These are phyloP conservation scores for Aureobasidium namibiae DNA, from an alignment of 2,329 filamentous ascomycete genomes.

Conservation along the genomic window DNA sequence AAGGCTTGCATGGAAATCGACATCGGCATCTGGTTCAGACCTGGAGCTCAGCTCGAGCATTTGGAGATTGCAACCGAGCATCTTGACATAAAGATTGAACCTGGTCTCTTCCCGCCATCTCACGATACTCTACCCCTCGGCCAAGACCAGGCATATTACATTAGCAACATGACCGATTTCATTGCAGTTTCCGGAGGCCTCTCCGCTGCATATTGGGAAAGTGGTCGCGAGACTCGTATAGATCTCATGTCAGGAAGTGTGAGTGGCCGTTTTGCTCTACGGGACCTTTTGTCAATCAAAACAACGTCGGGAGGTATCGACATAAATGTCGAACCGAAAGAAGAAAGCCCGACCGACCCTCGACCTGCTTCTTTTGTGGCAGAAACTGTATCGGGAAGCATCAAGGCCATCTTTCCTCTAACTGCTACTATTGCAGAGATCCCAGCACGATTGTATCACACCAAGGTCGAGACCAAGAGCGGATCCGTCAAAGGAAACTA, in stretches of 20 bases:
- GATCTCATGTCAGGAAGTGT: conserved; percentile 33
- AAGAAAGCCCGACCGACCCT: conserved; percentile 22
- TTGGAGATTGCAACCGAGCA: conserved; percentile 29
- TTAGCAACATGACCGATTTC: conserved; percentile 27
- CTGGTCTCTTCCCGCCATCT: conserved; percentile 19
- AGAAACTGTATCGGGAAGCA: conserved; percentile 29
- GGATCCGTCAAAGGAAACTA: conserved; percentile 32
- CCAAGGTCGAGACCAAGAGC: conserved; percentile 29
- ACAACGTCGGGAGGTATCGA: conserved; percentile 35
- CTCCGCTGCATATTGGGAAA: conserved; percentile 25
- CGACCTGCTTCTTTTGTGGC: conserved; percentile 31
- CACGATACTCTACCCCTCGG: not conserved
- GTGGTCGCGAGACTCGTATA: conserved; percentile 30
- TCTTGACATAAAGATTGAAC: conserved; percentile 30
- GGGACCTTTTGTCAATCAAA: conserved; percentile 32
- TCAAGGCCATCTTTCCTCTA: conserved; percentile 27
- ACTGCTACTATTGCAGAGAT: conserved; percentile 17
- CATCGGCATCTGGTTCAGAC: conserved; percentile 29
- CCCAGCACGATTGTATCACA: conserved; percentile 35
- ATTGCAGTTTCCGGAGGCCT: conserved; percentile 28
- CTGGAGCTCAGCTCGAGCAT: conserved; percentile 25
- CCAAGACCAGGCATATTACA: conserved; percentile 21
- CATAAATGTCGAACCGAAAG: conserved; percentile 31
- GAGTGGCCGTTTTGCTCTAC: conserved; percentile 32
- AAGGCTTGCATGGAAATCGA: conserved; percentile 31